A percentile compares a stretch with the other conserved stretches of the same genome.
These are phyloP conservation scores for Lathyrus tuberosus DNA, from an alignment of 306 rosid species.

Conservation along the genomic window DNA sequence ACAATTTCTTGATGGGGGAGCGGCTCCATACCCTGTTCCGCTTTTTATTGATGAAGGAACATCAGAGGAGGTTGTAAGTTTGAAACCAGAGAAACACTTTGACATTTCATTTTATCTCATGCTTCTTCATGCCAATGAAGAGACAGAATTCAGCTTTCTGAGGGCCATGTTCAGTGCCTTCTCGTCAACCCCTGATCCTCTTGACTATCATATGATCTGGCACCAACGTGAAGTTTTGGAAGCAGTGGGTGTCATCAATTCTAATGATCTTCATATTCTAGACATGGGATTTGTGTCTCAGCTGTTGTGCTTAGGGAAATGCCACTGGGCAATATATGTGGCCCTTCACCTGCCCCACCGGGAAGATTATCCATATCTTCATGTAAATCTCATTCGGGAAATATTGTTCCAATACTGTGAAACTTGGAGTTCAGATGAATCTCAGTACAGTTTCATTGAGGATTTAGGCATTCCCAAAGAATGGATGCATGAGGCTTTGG, in stretches of 20 bases:
- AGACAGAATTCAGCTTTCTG: slow-evolving; percentile 55
- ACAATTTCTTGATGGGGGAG: slow-evolving; percentile 70
- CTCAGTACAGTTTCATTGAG: slow-evolving; percentile 78
- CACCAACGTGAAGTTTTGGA: slow-evolving; percentile 87
- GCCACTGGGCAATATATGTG: slow-evolving; percentile 98
- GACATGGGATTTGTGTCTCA: slow-evolving; percentile 90
- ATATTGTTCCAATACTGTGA: slow-evolving; percentile 94
- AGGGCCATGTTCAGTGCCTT: slow-evolving; percentile 88
- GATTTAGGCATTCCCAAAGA: slow-evolving; percentile 79
- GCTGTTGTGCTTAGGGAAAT: slow-evolving; percentile 78
- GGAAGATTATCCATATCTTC: slow-evolving; percentile 85
- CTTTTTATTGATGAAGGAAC: slow-evolving; percentile 80
- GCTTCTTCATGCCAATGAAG: slow-evolving; percentile 86
- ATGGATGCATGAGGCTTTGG: slow-evolving; percentile 98
- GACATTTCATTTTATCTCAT: slow-evolving; percentile 92
- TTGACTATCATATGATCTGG: slow-evolving; percentile 98
- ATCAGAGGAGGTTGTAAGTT: slow-evolving; percentile 50
- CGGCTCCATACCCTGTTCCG: slow-evolving; percentile 89
- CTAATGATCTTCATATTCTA: slow-evolving; percentile 87
- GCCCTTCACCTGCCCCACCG: slow-evolving; percentile 78
- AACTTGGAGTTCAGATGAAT: slow-evolving; percentile 85
- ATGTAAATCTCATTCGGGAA: slow-evolving; percentile 81
- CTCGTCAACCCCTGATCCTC: slow-evolving; percentile 91
- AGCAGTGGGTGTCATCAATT: slow-evolving; percentile 79
- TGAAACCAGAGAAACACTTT: slow-evolving; percentile 51